Percentiles rank a stretch among this genome's conserved stretches.
Conservation (phyloP, 345 rosid species). For the Lepidium sativum region DNA sequence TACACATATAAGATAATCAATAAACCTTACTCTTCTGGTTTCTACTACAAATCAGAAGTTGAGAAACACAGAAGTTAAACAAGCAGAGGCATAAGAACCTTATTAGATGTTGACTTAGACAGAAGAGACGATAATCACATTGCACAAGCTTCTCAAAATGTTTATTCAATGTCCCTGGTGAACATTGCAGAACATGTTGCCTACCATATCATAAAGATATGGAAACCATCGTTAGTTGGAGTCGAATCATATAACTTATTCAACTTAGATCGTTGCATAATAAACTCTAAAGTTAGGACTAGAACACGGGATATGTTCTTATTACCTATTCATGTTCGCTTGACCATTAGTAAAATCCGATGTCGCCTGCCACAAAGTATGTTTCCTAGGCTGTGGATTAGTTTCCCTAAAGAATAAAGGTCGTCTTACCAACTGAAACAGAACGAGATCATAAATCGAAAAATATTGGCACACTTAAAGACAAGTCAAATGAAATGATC, state of each 20-base stretch:
- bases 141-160: conserved; percentile 95
- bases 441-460: not conserved
- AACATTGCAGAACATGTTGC: conserved; percentile 84
- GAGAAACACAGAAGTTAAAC: too few relatives aligned
- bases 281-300: not conserved
- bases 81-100: not conserved
- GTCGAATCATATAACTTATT: too few relatives aligned
- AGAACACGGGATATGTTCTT: not conserved
- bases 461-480: not conserved
- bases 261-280: not conserved
- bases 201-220: conserved; percentile 24
- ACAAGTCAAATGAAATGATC: not conserved
- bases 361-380: conserved; percentile 93
- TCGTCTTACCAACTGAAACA: conserved; percentile 68
- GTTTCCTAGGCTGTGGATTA: conserved; percentile 92
- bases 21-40: conserved; percentile 5
- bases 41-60: too few relatives aligned
- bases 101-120: conserved; percentile 65
- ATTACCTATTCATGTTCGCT: conserved; percentile 75
- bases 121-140: conserved; percentile 76
- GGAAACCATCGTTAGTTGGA: not conserved
- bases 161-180: conserved; percentile 67
- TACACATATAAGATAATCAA: not conserved
- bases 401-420: conserved; percentile 91
- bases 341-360: conserved; percentile 98